A percentile compares a stretch with the other conserved stretches of the same genome.
These are phyloP conservation scores for Globisporangium spiculum DNA, from an alignment of 352 stramenopile genomes.

Conservation along the genomic window DNA sequence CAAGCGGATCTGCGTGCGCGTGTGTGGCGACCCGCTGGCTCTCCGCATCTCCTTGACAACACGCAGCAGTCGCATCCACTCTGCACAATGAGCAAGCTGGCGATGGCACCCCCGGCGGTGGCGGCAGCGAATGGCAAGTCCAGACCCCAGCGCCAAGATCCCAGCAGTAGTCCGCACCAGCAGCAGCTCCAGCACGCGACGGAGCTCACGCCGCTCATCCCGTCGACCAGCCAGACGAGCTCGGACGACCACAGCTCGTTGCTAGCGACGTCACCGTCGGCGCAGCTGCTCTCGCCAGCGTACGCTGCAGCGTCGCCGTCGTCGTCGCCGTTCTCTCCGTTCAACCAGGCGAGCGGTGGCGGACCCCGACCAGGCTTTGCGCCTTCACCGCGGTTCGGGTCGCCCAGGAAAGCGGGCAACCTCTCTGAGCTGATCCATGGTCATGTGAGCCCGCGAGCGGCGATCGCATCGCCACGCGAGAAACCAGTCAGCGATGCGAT, in stretches of 20 bases:
- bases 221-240: conserved; percentile 18
- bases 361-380: conserved; percentile 8
- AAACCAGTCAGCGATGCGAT: neutral
- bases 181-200: conserved; percentile 20
- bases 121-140: conserved; percentile 1
- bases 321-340: conserved; percentile 27
- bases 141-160: neutral
- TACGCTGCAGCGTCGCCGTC: conserved; percentile 37
- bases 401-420: neutral
- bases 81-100: conserved; percentile 7
- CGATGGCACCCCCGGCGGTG: conserved; percentile 2
- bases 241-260: conserved; percentile 15
- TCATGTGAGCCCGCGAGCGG: conserved; percentile 3
- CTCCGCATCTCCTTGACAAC: neutral
- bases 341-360: conserved; percentile 18
- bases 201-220: conserved; percentile 63
- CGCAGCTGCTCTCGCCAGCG: conserved; percentile 34
- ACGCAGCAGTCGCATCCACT: neutral
- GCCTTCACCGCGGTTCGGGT: conserved; percentile 4
- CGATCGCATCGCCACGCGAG: neutral
- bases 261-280: conserved; percentile 3
- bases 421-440: conserved; percentile 10
- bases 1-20: neutral
- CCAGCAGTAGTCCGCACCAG: conserved; percentile 3
- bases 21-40: neutral